phyloP scores from a whole-genome alignment of 2,329 filamentous ascomycete genomes.

The Aureobasidium namibiae region DNA sequence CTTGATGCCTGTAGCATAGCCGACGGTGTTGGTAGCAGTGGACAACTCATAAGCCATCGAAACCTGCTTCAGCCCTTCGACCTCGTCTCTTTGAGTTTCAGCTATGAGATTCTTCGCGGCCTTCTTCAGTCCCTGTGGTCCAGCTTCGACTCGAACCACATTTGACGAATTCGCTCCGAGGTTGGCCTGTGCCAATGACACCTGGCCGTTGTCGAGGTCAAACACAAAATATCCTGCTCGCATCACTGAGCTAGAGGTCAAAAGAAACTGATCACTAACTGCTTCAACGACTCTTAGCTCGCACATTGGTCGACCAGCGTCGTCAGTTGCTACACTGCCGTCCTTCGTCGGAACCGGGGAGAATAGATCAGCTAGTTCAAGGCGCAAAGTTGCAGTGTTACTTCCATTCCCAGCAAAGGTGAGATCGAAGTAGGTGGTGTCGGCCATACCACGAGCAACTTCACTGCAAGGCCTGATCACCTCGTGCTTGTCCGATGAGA shows the following conservation, averaged over 20 bases:
- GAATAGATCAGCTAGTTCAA: background rate
- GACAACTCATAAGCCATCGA: background rate
- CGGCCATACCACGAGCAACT: background rate
- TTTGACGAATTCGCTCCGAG: background rate
- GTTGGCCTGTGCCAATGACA: conserved; percentile 25
- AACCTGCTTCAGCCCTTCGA: background rate
- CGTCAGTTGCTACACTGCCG: background rate
- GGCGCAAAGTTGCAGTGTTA: background rate
- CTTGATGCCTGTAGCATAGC: background rate
- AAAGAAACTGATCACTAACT: background rate
- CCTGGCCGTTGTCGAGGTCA: conserved; percentile 28
- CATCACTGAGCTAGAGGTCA: conserved; percentile 26
- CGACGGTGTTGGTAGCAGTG: background rate
- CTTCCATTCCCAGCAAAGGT: background rate
- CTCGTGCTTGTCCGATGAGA: too few relatives aligned
- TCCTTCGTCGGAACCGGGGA: background rate
- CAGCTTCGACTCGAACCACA: background rate
- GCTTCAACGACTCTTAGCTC: background rate
- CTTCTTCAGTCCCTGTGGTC: background rate
- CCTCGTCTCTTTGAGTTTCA: background rate
- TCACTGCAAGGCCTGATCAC: conserved; percentile 1
- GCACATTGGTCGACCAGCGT: background rate
- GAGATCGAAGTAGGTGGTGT: background rate
- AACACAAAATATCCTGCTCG: conserved; percentile 28
- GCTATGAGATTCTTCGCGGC: background rate